Evolutionary conservation across 78 protist genomes (phyloP), one percentile per base, ranked within the genome.

Genomic region (Cavenderia fasciculata): DNA sequence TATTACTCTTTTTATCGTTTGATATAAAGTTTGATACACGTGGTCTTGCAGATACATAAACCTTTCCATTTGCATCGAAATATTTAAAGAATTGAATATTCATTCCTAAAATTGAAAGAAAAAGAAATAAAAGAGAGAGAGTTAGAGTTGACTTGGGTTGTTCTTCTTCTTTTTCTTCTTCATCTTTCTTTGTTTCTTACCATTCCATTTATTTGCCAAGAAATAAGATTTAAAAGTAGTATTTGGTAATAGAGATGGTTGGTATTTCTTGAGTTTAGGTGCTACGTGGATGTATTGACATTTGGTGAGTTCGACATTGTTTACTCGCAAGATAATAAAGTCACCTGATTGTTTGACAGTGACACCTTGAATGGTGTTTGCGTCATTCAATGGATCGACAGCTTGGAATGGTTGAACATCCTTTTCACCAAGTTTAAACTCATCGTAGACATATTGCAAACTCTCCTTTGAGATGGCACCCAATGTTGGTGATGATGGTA

Each of bases 191-290:
- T n/a, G n/a, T 6, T 31, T 18, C 38, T 34, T 61, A 61, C 69
- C 87, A 77, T 77, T 77, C 87, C 87, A 77, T 38, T 77, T 77
- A 19, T 77, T 61, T 29, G 87, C 49, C 3, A 77, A 14, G 21
- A 44, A 49, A 34, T 77, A 77, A 21, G 49, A 10, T 14, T 63
- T 27, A 25, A 77, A 61, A 11, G 27, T 34, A 7, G 51, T 41
- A 23, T 34, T 10, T n/a, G 38, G 34, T 25, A 19, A 12, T 6
- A 25, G 31, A 46, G 21, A 3, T 11, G 36, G 44, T 10, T 19
- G 7, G 25, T 40, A 36, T 34, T 40, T 59, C 19, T 56, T 59
- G n/a, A 74, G 16, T 8, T 77, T 77, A 21, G 87, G 87, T 12
- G 63, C 87, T 1, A 47, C 56, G 31, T 77, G 59, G 8, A 77